Base-by-base conservation (phyloP, 768 basidiomycete species). In the Kwoniella sp. region DNA sequence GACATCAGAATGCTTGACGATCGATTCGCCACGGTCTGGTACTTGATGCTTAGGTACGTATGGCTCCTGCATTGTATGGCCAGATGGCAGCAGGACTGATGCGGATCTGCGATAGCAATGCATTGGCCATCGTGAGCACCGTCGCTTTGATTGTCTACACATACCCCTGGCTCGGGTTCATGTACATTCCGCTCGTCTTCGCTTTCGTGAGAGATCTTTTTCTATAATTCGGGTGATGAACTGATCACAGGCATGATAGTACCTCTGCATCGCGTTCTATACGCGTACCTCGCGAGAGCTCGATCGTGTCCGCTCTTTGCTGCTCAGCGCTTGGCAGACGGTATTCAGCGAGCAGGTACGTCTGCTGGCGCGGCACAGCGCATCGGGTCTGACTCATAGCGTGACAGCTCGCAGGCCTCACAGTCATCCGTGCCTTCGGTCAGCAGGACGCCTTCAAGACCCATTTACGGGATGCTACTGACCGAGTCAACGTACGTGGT, bases 1-100 rank as follows among this genome's bases (percentile, higher is more conserved):
- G 76, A 77, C 51, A 60, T 77, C 19, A 57, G 67, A 17, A 65
- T 67, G 20, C 53, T 75, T n/a, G 75, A 76, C 42, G 72, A 73
- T 51, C 40, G 56, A 26, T 31, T 70, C 26, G 50, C 66, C 17
- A 31, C 41, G 15, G 42, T 59, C 9, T 60, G 56, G 54, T 49
- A 62, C 34, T 42, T 58, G n/a, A 46, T 68, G 23, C 31, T 68
- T 1, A 51, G 47, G 61, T 67, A 28, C 27, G 64, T 33, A n/a
- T n/a, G 9, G 7, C n/a, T n/a, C 29, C n/a, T 47, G 39, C 12
- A 11, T 12, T n/a, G 28, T 31, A 42, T 42, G 15, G 32, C 27
- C 43, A 22, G 27, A 17, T 38, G 9, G 34, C 32, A n/a, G 7
- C 19, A 5, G 20, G 36, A 37, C 34, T 44, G 32, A 40, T 41